phyloP scores from a whole-genome alignment of 2,329 filamentous ascomycete species.

The Juglanconis sp. region DNA sequence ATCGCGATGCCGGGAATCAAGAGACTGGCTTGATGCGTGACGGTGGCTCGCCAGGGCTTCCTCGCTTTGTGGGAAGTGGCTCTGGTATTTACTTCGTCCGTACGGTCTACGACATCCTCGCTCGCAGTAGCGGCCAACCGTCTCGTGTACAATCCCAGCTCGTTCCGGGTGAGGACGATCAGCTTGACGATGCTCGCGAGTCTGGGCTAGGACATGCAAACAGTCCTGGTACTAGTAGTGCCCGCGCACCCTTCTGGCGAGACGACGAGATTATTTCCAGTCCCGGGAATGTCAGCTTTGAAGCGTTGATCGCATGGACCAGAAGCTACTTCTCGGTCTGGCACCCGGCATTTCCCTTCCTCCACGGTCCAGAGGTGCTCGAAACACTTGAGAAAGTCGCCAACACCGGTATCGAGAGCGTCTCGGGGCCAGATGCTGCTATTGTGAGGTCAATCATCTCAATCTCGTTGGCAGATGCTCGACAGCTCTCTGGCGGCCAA shows the following conservation, averaged over 20 bases:
- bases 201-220: neutral
- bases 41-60: conserved; percentile 38
- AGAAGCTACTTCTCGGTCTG: conserved; percentile 54
- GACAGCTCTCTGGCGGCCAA: conserved; percentile 44
- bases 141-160: conserved; percentile 31
- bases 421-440: conserved; percentile 8
- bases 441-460: conserved; percentile 42
- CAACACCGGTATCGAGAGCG: conserved; percentile 33
- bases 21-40: conserved; percentile 47
- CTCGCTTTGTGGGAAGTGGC: conserved; percentile 54
- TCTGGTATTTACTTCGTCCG: conserved; percentile 59
- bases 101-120: conserved; percentile 49
- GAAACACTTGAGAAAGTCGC: conserved; percentile 42
- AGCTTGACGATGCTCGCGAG: conserved; percentile 30
- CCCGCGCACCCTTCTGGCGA: conserved; percentile 31
- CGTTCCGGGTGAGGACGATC: conserved; percentile 57
- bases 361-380: conserved; percentile 51
- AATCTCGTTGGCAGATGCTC: conserved; percentile 50
- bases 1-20: conserved; percentile 7
- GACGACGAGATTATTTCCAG: conserved; percentile 31
- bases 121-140: conserved; percentile 19
- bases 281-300: conserved; percentile 35
- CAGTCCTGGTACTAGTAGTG: conserved; percentile 23
- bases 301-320: conserved; percentile 47
- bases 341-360: conserved; percentile 55